A percentile compares a stretch with the other conserved stretches of the same genome.
Evolutionary conservation across 352 stramenopile species (phyloP).

Genomic region (Peronosclerospora sorghi): DNA sequence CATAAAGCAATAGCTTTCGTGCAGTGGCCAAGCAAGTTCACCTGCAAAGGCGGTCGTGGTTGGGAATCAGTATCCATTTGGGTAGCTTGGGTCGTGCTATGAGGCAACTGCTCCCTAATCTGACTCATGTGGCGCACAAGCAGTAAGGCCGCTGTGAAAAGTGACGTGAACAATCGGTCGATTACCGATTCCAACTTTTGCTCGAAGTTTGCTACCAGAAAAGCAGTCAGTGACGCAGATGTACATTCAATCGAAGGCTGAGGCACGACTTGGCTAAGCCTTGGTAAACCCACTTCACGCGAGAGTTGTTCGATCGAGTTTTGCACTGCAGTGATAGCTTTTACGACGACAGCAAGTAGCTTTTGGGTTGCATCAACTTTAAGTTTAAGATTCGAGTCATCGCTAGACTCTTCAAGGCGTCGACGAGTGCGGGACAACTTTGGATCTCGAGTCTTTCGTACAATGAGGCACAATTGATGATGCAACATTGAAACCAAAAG

Average conservation of each 20-base stretch:
- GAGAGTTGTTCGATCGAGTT: conserved; percentile 8
- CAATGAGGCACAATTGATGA: conserved; percentile 46
- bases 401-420: conserved; percentile 15
- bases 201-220: conserved; percentile 20
- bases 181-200: conserved; percentile 18
- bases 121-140: conserved; percentile 39
- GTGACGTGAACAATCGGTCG: conserved; percentile 23
- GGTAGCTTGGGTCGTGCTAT: conserved; percentile 1
- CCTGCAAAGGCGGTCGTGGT: conserved; percentile 20
- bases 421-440: conserved; percentile 47
- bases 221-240: conserved; percentile 18
- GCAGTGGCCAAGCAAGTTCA: conserved; percentile 47
- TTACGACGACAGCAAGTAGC: conserved; percentile 16
- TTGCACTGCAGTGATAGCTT: conserved; percentile 10
- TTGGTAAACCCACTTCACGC: conserved; percentile 8
- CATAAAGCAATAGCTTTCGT: conserved; percentile 38
- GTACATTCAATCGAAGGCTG: neutral
- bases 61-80: conserved; percentile 11
- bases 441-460: conserved; percentile 47
- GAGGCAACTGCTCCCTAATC: conserved; percentile 4
- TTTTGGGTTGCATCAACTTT: conserved; percentile 12
- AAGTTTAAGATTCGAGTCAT: conserved; percentile 14
- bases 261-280: conserved; percentile 5
- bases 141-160: conserved; percentile 41
- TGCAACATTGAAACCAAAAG: conserved; percentile 70